phyloP scores from a whole-genome alignment of 2,329 filamentous ascomycete species.

The Aspergillus jensenii region DNA sequence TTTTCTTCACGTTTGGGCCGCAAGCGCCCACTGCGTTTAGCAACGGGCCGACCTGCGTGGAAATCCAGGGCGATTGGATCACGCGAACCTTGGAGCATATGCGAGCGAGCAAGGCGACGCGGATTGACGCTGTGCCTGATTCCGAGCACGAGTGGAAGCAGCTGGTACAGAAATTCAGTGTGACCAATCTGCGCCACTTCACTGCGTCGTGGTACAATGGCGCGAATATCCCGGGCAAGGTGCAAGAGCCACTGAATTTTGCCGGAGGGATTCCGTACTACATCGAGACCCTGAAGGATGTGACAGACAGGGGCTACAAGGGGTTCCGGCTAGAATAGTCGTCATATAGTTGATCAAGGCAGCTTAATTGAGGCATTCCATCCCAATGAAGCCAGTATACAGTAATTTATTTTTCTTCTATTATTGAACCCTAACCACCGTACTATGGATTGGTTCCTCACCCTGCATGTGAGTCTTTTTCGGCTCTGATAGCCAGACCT shows the following conservation, averaged over 20 bases:
- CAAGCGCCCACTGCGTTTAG: conserved; percentile 58
- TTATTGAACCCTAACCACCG: too few relatives aligned
- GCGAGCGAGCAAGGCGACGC: conserved; percentile 14
- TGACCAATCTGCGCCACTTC: conserved; percentile 47
- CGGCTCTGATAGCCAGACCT: too few relatives aligned
- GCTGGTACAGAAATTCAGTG: background rate
- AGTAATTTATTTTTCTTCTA: too few relatives aligned
- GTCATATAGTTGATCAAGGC: too few relatives aligned
- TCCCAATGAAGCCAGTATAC: too few relatives aligned
- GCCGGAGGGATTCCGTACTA: background rate
- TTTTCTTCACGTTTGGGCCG: conserved; percentile 56
- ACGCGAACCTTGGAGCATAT: too few relatives aligned
- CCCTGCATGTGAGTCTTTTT: too few relatives aligned
- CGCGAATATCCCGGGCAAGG: background rate
- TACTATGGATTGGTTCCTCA: too few relatives aligned
- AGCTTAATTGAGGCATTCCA: too few relatives aligned
- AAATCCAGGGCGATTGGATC: conserved; percentile 57
- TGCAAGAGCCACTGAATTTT: background rate
- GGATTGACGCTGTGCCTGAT: conserved; percentile 38
- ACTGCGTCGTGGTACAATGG: background rate
- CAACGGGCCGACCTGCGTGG: conserved; percentile 57
- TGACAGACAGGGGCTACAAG: too few relatives aligned
- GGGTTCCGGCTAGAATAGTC: too few relatives aligned
- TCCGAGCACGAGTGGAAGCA: background rate
- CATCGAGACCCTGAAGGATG: background rate